Base-by-base conservation (phyloP, 768 basidiomycete species). In the Leccinum broughii region DNA sequence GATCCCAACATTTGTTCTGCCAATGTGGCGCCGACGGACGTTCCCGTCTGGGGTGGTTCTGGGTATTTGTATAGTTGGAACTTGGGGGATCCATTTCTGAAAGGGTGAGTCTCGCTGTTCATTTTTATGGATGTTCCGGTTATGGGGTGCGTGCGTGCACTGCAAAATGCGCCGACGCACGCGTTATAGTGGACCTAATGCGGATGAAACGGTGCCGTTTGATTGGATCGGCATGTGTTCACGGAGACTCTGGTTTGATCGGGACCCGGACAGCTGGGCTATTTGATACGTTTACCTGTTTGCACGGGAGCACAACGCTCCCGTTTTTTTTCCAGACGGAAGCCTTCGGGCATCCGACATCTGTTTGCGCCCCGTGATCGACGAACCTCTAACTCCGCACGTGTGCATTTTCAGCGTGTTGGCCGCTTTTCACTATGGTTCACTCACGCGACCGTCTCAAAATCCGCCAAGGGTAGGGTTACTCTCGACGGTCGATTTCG, bases 1-100 rank as follows among this genome's bases (percentile, higher is more conserved):
- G 69, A 75, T 20, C 74, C 79, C 0, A 67, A 76, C 15, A 65
- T 70, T 0, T 93, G 90, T 66, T 66, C 62, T 11, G 72, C 86
- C 2, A 88, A 83, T 56, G 63, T 92, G 20, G 85, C 79, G 3
- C 55, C 77, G 7, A 91, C 89, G 28, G 90, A 92, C 66, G 76
- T 86, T 3, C 90, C 89, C 0, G 67, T 65, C 10, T 72, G 68
- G 11, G 83, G 83, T 6, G 74, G 81, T 11, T 60, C 68, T 28
- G 83, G 83, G 4, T 90, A 86, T 64, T 69, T 87, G 51, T 90
- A 88, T 65, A 86, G 84, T 65, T 92, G 90, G 90, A 90, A 84
- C 73, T 74, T 92, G 32, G 90, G 90, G 2, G 83, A 81, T 63
- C 90, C 90, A 1, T 92, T 92, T 65, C 66, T 92, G 59, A 90